Conservation (phyloP, 2,329 filamentous ascomycete genomes). For the Cercospora nicotianae region DNA sequence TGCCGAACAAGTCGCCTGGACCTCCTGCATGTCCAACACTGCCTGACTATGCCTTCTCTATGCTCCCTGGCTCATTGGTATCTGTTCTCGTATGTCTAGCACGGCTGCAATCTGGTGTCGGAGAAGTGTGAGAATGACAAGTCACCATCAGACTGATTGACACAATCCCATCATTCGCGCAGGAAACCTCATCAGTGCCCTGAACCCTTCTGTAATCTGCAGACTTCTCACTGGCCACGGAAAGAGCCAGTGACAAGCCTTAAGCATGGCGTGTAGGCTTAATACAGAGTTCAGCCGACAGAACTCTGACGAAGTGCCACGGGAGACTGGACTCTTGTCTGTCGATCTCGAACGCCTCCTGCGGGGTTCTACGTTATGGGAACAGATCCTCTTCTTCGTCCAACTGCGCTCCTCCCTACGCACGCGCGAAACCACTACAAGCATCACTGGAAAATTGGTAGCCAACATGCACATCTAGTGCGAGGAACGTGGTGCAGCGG, state of each 20-base stretch:
- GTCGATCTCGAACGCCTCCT: conserved; percentile 14
- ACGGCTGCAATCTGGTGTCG: neutral
- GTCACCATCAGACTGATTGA: neutral
- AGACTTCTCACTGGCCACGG: neutral
- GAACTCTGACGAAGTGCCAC: neutral
- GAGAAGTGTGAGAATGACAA: neutral
- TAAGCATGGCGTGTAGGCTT: conserved; percentile 11
- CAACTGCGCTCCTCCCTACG: neutral
- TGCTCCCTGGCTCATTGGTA: neutral
- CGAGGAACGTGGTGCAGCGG: neutral
- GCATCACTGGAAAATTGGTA: neutral
- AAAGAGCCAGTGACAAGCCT: neutral
- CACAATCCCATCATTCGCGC: neutral
- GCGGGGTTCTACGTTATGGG: conserved; percentile 7
- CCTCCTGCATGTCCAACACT: neutral
- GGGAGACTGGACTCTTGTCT: conserved; percentile 3
- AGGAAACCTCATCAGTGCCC: neutral
- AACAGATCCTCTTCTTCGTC: neutral
- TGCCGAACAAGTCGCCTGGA: neutral
- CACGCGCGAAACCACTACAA: neutral
- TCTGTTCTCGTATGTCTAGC: neutral
- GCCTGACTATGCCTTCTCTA: neutral
- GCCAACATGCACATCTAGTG: neutral
- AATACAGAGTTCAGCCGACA: conserved; percentile 3
- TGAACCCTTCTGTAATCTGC: neutral